Evolutionary conservation across 176 grass and related monocot species (phyloP).

Genomic region (Oryza glumipatula): DNA sequence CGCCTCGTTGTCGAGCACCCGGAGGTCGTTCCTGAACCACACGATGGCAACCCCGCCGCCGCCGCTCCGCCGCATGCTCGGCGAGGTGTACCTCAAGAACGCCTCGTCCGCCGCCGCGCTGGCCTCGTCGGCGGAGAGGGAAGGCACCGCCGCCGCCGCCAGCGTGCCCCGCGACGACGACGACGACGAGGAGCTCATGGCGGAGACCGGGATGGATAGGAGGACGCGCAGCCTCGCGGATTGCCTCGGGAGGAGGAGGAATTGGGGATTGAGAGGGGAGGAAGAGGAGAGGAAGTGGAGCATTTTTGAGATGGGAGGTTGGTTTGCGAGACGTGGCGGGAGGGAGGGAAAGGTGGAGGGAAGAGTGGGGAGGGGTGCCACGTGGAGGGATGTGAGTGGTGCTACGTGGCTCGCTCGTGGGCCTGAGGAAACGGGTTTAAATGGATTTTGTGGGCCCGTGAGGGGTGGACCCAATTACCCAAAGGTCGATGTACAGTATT

Average conservation of each 20-base stretch:
- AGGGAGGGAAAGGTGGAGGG: slow-evolving; percentile 45
- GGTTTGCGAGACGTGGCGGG: background rate
- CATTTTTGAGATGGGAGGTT: slow-evolving; percentile 53
- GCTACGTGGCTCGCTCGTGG: slow-evolving; percentile 36
- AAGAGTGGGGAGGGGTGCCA: slow-evolving; percentile 50
- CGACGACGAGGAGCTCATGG: slow-evolving; percentile 33
- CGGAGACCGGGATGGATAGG: background rate
- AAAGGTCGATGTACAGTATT: background rate
- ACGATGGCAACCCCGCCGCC: slow-evolving; percentile 54
- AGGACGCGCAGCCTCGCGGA: slow-evolving; percentile 28
- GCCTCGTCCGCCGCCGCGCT: slow-evolving; percentile 49
- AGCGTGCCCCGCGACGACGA: background rate
- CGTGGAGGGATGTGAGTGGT: background rate
- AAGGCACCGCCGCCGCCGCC: slow-evolving; percentile 48
- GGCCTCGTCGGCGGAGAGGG: slow-evolving; percentile 46
- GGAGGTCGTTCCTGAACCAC: slow-evolving; percentile 92
- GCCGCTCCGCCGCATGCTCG: slow-evolving; percentile 49
- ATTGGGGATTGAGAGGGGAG: slow-evolving; percentile 41
- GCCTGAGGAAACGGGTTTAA: background rate
- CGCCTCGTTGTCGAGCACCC: slow-evolving; percentile 76
- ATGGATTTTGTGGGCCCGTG: slow-evolving; percentile 26
- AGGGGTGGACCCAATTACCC: background rate
- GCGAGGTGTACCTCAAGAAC: slow-evolving; percentile 45
- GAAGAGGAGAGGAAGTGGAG: slow-evolving; percentile 29
- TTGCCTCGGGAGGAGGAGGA: slow-evolving; percentile 42